A percentile compares a stretch with the other conserved stretches of the same genome.
Evolutionary conservation across 306 rosid genomes (phyloP).

Genomic region (Cyamopsis tetragonoloba): DNA sequence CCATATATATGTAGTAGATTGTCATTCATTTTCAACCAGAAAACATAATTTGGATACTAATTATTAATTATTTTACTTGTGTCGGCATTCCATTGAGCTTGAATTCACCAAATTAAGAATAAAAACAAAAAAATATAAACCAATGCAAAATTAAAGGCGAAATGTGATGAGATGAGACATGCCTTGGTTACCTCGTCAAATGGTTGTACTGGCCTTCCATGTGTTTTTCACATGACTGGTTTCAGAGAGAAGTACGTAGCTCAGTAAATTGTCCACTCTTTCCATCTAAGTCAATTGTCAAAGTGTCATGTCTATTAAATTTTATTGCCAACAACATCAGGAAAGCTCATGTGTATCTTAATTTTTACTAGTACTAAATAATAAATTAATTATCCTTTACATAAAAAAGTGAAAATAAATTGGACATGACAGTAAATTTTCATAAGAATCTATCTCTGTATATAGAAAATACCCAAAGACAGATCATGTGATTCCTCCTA

Average conservation of each 20-base stretch:
- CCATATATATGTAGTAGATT: too few relatives aligned
- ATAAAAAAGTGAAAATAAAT: background rate
- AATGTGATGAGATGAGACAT: background rate
- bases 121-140: too few relatives aligned
- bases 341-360: too few relatives aligned
- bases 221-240: constrained; percentile 26
- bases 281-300: constrained; percentile 23
- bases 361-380: too few relatives aligned
- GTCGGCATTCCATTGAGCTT: too few relatives aligned
- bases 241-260: constrained; percentile 24
- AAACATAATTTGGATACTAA: too few relatives aligned
- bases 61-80: too few relatives aligned
- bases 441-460: too few relatives aligned
- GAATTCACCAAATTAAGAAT: too few relatives aligned
- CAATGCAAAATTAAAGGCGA: too few relatives aligned
- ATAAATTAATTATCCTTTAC: background rate
- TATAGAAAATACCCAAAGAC: too few relatives aligned
- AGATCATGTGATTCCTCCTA: background rate
- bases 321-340: background rate
- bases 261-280: constrained; percentile 30
- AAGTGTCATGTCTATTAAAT: constrained; percentile 16
- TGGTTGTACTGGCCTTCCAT: constrained; percentile 22
- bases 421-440: background rate
- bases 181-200: constrained; percentile 16
- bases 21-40: constrained; percentile 2